Evolutionary conservation across 2,329 filamentous ascomycete genomes (phyloP).

Genomic region (Paradendryphiella salina): DNA sequence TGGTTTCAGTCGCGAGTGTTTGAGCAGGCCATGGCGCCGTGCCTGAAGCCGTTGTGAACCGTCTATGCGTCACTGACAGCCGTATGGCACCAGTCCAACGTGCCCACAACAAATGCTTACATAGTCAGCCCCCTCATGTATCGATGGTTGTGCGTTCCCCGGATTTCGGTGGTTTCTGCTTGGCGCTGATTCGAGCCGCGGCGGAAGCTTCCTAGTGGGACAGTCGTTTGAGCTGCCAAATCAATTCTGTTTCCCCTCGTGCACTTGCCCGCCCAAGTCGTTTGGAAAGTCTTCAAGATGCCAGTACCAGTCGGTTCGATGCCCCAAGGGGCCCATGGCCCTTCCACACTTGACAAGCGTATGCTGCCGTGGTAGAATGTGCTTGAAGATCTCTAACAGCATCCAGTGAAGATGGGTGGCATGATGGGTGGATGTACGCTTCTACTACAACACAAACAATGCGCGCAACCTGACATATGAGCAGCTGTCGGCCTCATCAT

Average conservation of each 20-base stretch:
- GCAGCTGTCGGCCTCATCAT: constrained; percentile 93
- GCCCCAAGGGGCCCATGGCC: constrained; percentile 52
- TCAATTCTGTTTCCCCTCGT: constrained; percentile 18
- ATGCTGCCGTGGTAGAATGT: constrained; percentile 41
- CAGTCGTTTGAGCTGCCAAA: constrained; percentile 11
- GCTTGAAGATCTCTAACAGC: constrained; percentile 35
- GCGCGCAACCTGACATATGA: constrained; percentile 19
- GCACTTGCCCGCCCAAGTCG: constrained; percentile 17
- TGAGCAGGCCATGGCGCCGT: no score
- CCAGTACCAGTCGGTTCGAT: constrained; percentile 59
- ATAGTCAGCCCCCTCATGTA: constrained; percentile 8
- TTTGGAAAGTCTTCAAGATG: constrained; percentile 48
- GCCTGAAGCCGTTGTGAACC: background rate
- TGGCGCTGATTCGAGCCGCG: constrained; percentile 21
- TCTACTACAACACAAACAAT: constrained; percentile 1
- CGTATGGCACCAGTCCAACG: background rate
- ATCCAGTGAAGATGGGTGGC: constrained; percentile 90
- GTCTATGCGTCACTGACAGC: background rate
- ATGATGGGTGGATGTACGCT: constrained; percentile 97
- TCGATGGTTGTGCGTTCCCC: constrained; percentile 16
- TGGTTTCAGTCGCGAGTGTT: background rate
- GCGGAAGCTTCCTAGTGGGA: constrained; percentile 19
- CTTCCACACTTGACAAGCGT: constrained; percentile 74
- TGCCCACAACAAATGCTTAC: background rate
- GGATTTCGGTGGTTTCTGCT: constrained; percentile 8